Conservation (phyloP, 2,329 filamentous ascomycete species). For the Penicillium sp. region DNA sequence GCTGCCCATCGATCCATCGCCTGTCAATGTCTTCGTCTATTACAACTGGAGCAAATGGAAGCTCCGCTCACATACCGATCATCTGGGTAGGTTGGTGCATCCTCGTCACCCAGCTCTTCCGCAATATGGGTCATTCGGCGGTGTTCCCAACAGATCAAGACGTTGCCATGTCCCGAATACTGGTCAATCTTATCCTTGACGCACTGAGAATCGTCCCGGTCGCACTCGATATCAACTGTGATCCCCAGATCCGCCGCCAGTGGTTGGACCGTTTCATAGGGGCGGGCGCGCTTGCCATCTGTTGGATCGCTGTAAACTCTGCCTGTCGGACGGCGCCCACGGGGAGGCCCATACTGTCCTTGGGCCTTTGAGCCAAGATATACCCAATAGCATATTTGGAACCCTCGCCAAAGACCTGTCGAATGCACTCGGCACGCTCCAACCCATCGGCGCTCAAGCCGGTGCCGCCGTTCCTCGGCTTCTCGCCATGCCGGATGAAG, state of each 20-base stretch:
- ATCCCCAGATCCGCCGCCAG: constrained; percentile 4
- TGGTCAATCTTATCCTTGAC: constrained; percentile 3
- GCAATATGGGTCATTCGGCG: constrained; percentile 8
- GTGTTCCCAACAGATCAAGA: constrained; percentile 14
- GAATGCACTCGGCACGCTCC: constrained; percentile 8
- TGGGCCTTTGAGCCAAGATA: constrained; percentile 9
- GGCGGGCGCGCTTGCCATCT: constrained; percentile 7
- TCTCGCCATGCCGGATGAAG: constrained; percentile 11
- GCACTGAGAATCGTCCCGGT: constrained; percentile 8
- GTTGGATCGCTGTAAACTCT: neutral
- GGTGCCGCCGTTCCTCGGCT: constrained; percentile 5
- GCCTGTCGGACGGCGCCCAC: neutral
- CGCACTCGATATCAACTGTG: constrained; percentile 9
- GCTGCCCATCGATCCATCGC: neutral
- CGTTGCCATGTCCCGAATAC: constrained; percentile 7
- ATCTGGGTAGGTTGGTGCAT: constrained; percentile 8
- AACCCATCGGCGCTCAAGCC: constrained; percentile 4
- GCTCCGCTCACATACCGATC: constrained; percentile 2
- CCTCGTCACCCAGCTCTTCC: constrained; percentile 5
- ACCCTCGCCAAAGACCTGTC: constrained; percentile 3
- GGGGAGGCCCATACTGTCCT: constrained; percentile 3
- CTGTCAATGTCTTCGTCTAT: neutral
- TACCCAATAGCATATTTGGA: constrained; percentile 9
- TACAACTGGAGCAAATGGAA: neutral
- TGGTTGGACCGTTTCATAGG: constrained; percentile 8